Conservation (phyloP, 305 asterid genomes). For the Andrographis paniculata region DNA sequence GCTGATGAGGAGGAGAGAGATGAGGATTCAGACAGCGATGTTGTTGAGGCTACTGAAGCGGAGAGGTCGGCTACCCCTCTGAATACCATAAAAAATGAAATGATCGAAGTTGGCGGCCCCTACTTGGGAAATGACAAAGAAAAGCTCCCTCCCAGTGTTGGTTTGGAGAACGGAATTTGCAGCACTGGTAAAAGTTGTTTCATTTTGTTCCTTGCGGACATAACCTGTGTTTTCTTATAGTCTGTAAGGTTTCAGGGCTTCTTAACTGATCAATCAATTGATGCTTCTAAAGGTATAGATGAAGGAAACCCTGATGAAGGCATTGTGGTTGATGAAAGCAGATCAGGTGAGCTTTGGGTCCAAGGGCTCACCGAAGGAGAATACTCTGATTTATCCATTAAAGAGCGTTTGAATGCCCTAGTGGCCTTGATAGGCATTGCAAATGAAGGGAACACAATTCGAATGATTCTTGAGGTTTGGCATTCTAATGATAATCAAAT, state of each 20-base stretch:
- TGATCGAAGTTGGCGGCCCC: conserved; percentile 32
- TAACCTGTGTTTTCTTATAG: conserved; percentile 4
- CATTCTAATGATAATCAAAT: conserved; percentile 11
- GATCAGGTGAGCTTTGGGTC: conserved; percentile 88
- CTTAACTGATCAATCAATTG: conserved; percentile 18
- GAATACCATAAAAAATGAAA: conserved; percentile 39
- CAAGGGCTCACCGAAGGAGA: conserved; percentile 98
- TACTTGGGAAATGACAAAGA: conserved; percentile 42
- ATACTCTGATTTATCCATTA: conserved; percentile 84
- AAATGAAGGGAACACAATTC: conserved; percentile 94
- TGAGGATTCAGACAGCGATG: conserved; percentile 93
- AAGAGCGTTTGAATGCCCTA: conserved; percentile 95
- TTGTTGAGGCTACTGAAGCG: conserved; percentile 69
- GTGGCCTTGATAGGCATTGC: conserved; percentile 82
- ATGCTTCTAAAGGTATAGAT: conserved; percentile 32
- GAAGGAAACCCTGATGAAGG: conserved; percentile 43
- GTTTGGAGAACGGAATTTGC: conserved; percentile 31
- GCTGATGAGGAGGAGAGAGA: conserved; percentile 93
- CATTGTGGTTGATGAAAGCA: conserved; percentile 84
- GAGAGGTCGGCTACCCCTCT: conserved; percentile 64
- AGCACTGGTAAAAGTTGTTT: conserved; percentile 34
- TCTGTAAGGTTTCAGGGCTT: conserved; percentile 4
- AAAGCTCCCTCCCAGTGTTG: conserved; percentile 32
- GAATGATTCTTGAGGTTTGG: conserved; percentile 87
- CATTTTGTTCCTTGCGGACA: conserved; percentile 8